Percentiles rank a stretch among this genome's conserved stretches.
These are phyloP conservation scores for Mycena sanguinolenta DNA, from an alignment of 768 basidiomycete genomes.

Conservation along the genomic window DNA sequence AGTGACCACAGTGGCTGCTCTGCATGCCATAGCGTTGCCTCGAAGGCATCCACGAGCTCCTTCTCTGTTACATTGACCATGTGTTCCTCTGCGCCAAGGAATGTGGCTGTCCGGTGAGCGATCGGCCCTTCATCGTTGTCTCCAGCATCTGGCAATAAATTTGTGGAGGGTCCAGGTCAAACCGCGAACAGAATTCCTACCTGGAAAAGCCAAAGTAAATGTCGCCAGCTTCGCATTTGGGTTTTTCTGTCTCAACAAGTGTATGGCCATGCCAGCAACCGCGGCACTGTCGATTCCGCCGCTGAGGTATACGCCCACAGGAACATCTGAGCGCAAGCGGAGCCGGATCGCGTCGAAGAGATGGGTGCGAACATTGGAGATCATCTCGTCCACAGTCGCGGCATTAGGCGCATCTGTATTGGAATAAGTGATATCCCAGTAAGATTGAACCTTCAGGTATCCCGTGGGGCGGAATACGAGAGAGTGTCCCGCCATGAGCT, in stretches of 20 bases:
- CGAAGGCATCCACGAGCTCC: background rate
- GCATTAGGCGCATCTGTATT: background rate
- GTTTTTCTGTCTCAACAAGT: background rate
- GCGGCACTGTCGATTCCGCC: conserved; percentile 20
- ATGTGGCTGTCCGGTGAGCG: background rate
- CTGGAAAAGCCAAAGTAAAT: conserved; percentile 14
- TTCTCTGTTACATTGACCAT: background rate
- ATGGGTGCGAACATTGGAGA: background rate
- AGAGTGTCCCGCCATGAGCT: conserved; percentile 12
- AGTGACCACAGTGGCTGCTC: background rate
- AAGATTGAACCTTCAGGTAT: conserved; percentile 5
- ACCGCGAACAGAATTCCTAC: background rate
- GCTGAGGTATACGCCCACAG: conserved; percentile 11
- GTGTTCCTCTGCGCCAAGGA: background rate
- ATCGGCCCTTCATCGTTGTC: conserved; percentile 1
- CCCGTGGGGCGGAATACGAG: background rate
- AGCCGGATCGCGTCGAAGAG: background rate
- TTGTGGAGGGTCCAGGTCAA: background rate
- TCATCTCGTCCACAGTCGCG: background rate
- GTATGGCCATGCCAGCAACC: background rate
- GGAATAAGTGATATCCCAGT: conserved; percentile 18
- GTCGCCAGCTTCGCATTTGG: conserved; percentile 8
- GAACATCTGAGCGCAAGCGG: conserved; percentile 9
- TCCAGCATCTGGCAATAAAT: background rate
- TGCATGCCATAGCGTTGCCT: background rate